Percentiles rank a stretch among this genome's conserved stretches.
phyloP scores from a whole-genome alignment of 2,329 filamentous ascomycete species.

The Ramichloridium luteum region DNA sequence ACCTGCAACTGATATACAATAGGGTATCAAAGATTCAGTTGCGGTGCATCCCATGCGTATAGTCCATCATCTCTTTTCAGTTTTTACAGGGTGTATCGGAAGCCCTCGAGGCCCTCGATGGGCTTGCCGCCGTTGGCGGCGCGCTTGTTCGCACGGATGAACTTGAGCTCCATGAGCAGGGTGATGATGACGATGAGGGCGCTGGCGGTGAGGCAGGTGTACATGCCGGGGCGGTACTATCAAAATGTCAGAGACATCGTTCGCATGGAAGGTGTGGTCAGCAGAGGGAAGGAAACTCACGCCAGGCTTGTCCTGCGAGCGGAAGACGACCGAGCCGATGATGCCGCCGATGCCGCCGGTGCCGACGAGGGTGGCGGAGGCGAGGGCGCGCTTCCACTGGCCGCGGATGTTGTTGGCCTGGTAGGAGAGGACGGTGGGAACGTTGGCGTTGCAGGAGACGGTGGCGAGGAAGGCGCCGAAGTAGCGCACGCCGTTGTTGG shows the following conservation, averaged over 20 bases:
- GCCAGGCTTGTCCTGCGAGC: conserved; percentile 21
- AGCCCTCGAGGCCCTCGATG: conserved; percentile 24
- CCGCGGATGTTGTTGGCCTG: conserved; percentile 81
- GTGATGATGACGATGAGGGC: conserved; percentile 21
- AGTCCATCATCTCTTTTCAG: too few relatives aligned
- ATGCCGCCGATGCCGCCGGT: conserved; percentile 72
- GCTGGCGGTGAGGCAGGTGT: conserved; percentile 20
- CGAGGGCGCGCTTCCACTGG: conserved; percentile 78
- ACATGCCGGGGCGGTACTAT: conserved; percentile 23
- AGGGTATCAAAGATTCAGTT: too few relatives aligned
- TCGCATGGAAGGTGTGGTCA: background rate
- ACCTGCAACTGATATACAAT: too few relatives aligned
- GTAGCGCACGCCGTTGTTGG: conserved; percentile 20
- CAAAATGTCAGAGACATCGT: background rate
- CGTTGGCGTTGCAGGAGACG: conserved; percentile 36
- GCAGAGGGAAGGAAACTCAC: conserved; percentile 1
- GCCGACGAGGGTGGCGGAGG: conserved; percentile 62
- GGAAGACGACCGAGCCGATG: conserved; percentile 24
- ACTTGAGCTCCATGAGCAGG: conserved; percentile 20
- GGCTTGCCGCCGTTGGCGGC: conserved; percentile 24
- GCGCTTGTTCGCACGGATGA: conserved; percentile 24
- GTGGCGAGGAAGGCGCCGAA: conserved; percentile 28
- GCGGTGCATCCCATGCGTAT: too few relatives aligned
- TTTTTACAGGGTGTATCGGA: conserved; percentile 24
- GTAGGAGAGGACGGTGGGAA: conserved; percentile 63